Percentiles rank a stretch among this genome's conserved stretches.
These are phyloP conservation scores for Suhomyces faveliae DNA, from an alignment of 805 yeast genomes.

Conservation along the genomic window DNA sequence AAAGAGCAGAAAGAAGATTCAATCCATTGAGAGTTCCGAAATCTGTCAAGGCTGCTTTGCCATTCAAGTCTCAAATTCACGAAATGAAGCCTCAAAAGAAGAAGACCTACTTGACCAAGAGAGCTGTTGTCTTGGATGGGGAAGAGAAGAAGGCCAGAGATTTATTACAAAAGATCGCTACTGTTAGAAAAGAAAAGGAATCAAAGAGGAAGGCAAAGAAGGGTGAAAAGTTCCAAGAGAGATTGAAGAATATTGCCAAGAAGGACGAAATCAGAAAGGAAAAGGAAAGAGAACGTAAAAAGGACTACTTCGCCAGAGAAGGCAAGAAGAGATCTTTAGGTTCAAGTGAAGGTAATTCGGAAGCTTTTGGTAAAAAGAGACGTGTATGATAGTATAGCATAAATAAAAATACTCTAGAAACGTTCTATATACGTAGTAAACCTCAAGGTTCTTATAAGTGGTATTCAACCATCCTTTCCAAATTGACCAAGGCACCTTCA, in stretches of 20 bases:
- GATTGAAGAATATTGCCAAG: slow-evolving; percentile 74
- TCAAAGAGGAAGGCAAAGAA: slow-evolving; percentile 72
- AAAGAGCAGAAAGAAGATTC: slow-evolving; percentile 80
- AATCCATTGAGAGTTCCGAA: slow-evolving; percentile 86
- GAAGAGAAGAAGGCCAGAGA: slow-evolving; percentile 93
- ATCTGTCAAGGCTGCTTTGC: slow-evolving; percentile 70
- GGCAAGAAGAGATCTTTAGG: slow-evolving; percentile 60
- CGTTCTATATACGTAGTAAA: neutral
- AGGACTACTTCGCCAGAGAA: slow-evolving; percentile 74
- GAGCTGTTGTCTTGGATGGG: slow-evolving; percentile 91
- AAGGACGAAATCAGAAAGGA: slow-evolving; percentile 66
- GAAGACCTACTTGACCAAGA: slow-evolving; percentile 74
- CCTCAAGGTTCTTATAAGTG: no score
- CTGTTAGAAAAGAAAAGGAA: slow-evolving; percentile 83
- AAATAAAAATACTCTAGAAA: neutral
- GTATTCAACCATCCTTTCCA: slow-evolving; percentile 30
- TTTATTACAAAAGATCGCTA: slow-evolving; percentile 80
- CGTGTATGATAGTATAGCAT: slow-evolving; percentile 18
- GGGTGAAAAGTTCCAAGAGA: slow-evolving; percentile 69
- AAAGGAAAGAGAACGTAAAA: slow-evolving; percentile 80
- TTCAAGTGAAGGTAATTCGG: slow-evolving; percentile 27
- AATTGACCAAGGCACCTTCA: slow-evolving; percentile 20
- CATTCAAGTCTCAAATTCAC: slow-evolving; percentile 88
- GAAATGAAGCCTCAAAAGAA: slow-evolving; percentile 86
- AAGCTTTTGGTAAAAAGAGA: slow-evolving; percentile 35